phyloP scores from a whole-genome alignment of 441 rosid species.

The Syzygium malaccense region DNA sequence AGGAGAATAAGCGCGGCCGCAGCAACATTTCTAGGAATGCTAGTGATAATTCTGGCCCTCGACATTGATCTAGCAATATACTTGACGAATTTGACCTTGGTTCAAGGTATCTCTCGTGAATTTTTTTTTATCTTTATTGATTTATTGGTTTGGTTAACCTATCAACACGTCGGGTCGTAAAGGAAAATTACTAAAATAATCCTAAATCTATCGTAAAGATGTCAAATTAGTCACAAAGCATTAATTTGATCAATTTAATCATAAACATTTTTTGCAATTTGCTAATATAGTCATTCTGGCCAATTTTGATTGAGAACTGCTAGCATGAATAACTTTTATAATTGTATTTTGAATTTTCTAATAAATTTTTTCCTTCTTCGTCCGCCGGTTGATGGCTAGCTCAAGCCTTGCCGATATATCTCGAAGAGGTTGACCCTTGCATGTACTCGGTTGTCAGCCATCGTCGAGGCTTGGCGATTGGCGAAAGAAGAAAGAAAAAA shows the following conservation, averaged over 20 bases:
- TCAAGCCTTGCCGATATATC: neutral
- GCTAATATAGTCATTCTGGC: accelerated
- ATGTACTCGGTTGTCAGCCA: accelerated
- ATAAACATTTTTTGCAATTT: accelerated
- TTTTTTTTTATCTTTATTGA: neutral
- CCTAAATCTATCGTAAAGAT: accelerated
- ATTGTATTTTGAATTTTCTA: neutral
- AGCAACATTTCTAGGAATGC: neutral
- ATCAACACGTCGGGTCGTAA: accelerated
- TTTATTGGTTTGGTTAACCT: neutral
- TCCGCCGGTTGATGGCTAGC: too few species aligned
- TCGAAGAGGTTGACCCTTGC: neutral
- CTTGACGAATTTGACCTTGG: neutral
- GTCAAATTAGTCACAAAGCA: accelerated
- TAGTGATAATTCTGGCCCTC: neutral
- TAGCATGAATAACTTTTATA: accelerated
- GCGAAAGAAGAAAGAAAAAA: neutral
- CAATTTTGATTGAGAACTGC: accelerated
- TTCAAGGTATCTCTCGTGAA: neutral
- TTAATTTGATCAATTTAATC: accelerated
- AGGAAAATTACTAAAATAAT: accelerated
- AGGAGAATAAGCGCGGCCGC: neutral
- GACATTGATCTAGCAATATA: neutral
- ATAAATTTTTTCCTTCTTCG: neutral
- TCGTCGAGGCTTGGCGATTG: accelerated